Evolutionary conservation across 2,329 filamentous ascomycete genomes (phyloP), one percentile per base, ranked within the genome.

Genomic region (Colletotrichum sp.): DNA sequence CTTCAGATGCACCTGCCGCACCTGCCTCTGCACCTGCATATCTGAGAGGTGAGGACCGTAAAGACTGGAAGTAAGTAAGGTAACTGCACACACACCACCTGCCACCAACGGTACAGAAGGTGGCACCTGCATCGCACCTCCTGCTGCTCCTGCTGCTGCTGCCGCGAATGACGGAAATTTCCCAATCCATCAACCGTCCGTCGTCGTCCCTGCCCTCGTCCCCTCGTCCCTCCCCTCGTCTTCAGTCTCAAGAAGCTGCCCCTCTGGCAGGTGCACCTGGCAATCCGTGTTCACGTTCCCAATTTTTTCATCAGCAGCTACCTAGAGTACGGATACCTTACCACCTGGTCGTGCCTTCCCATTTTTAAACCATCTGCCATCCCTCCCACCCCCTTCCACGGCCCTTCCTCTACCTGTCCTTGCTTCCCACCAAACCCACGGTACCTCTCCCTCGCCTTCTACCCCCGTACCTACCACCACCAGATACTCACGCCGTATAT

Each of bases 341-440:
- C n/a, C 16, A 8, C 64, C 44, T 22, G n/a, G 44, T n/a, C 44
- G 44, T 52, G 44, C 44, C n/a, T 52, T 44, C 72, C 55, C 63
- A n/a, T 72, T 67, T 72, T 63, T 67, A 72, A 72, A 72, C 39
- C 72, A 60, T 72, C 68, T 52, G 44, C 68, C 52, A 74, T 74
- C 61, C 68, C 61, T 52, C 67, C 69, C 48, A 25, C 48, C 69
- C 69, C 48, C 25, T 67, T 67, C 63, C 25, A 59, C 69, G 52
- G 48, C 28, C 65, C 44, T 39, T 22, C 69, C 22, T 36, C 27
- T 27, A 27, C 25, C 66, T 36, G 28, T 69, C 61, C 72, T 68
- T 59, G 48, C 72, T 44, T 28, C 63, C 48, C 44, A 61, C 59
- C 39, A 39, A 16, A 22, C 34, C 65, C 59, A 59, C 59, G 52